Base-by-base conservation (phyloP, 2,329 filamentous ascomycete genomes). In the Bipolaris oryzae region DNA sequence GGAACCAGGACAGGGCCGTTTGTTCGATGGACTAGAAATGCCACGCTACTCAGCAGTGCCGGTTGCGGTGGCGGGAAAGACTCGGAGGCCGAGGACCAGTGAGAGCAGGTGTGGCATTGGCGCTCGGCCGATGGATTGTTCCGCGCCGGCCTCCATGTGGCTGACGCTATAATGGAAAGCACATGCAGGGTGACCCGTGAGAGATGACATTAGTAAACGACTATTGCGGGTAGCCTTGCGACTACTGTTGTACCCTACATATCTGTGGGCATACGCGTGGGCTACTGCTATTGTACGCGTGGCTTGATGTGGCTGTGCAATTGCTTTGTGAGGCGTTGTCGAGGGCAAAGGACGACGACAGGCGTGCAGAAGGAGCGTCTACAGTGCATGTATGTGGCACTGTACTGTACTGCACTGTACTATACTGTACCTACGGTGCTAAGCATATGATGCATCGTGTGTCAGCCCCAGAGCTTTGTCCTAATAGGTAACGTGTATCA, bases 171-270 rank as follows among this genome's bases (percentile, higher is more conserved):
- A 28, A 28, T 28, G 25, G 25, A n/a, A 28, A 10, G 57, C 38
- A 34, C 63, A 18, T 47, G 61, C 33, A 52, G 48, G 44, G 57
- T 31, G 51, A 31, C 15, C 38, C 35, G 48, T 39, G n/a, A n/a
- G 28, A 7, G 41, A 44, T 39, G 11, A 28, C 31, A 35, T 34
- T 31, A 41, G 21, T 42, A 16, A 25, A 16, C 25, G 41, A 50
- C 35, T 13, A 38, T 37, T 43, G 7, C 42, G 31, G 57, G 35
- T 34, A 47, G 31, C 44, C 23, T 53, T 57, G 55, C 55, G 50
- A 54, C 23, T 28, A 39, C 21, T 21, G n/a, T n/a, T 13, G 7
- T n/a, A 35, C 34, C n/a, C 3, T 35, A 35, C 34, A 35, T 35
- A 35, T 35, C 13, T 35, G 16, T 9, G 9, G 9, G 7, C 13